Base-by-base conservation (phyloP, 1,139 yeast genomes). In the Debaryomyces nepalensis region DNA sequence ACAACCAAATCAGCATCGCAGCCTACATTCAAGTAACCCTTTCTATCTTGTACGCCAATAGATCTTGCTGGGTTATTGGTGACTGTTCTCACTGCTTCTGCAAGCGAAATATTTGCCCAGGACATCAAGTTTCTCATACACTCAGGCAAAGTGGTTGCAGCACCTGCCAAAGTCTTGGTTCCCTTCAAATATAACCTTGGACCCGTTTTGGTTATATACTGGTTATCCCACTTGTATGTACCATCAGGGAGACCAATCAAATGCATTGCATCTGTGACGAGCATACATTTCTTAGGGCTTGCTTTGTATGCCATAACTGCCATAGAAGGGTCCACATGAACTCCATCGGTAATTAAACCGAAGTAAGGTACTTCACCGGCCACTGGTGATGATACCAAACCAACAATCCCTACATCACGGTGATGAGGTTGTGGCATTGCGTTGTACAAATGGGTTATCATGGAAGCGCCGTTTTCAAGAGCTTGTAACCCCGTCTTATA, bases 351-450 rank as follows among this genome's bases (percentile, higher is more conserved):
- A 45, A 81, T 79, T 36, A 81, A 58, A 6, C 87, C 87, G 50
- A 69, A 81, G 51, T 66, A 78, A 27, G 86, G 86, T 24, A 67
- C 58, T 26, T 52, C 47, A 11, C 61, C 50, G 37, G 67, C 50
- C 42, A 49, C 47, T 3, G 78, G 77, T 8, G 68, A 64, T 20
- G 75, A 74, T 24, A 80, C 68, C 34, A 81, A 64, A 4, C 86
- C 86, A 26, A 79, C 70, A 12, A 80, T 75, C 10, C 86, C 85
- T 7, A 79, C 80, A 39, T 79, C 77, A 52, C 87, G 66, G 53
- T 81, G 85, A 53, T 79, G 85, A 2, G 82, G 83, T 55, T 77
- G 83, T 2, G 84, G 82, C 87, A 81, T 81, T 50, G 87, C 87
- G 52, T 81, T 81, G 60, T 77, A 81, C 47, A 81, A 68, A 54